Percentiles rank a stretch among this genome's conserved stretches.
phyloP scores from a whole-genome alignment of 2,329 filamentous ascomycete species.

The Aspergillus texensis region DNA sequence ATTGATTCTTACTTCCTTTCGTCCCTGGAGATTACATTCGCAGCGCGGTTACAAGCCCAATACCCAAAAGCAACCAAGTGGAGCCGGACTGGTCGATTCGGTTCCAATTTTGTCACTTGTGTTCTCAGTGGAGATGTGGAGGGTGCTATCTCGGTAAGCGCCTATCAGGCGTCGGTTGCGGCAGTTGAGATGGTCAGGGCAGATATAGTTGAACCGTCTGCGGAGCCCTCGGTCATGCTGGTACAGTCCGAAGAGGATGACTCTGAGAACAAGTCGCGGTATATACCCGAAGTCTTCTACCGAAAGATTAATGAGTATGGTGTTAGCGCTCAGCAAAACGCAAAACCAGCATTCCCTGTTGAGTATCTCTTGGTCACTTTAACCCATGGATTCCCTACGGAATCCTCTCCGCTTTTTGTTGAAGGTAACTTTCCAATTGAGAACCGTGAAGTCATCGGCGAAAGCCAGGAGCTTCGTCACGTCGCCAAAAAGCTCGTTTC shows the following conservation, averaged over 20 bases:
- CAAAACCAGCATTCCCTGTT: constrained; percentile 92
- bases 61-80: constrained; percentile 92
- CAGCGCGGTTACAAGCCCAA: constrained; percentile 82
- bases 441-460: constrained; percentile 83
- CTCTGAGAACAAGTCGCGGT: constrained; percentile 70
- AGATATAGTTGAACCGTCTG: constrained; percentile 92
- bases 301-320: constrained; percentile 94
- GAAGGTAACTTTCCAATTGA: constrained; percentile 79
- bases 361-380: constrained; percentile 95
- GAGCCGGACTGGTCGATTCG: constrained; percentile 92
- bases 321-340: constrained; percentile 93
- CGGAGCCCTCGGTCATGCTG: constrained; percentile 90
- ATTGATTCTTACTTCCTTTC: constrained; percentile 93
- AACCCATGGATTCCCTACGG: constrained; percentile 91
- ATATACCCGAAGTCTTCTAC: constrained; percentile 98
- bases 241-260: constrained; percentile 86
- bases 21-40: constrained; percentile 88
- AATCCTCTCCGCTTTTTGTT: constrained; percentile 75
- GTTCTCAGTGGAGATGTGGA: constrained; percentile 90
- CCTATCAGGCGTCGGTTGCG: constrained; percentile 93
- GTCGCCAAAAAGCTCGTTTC: constrained; percentile 71
- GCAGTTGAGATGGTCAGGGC: constrained; percentile 96
- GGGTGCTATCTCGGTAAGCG: constrained; percentile 83
- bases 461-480: constrained; percentile 76
- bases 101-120: constrained; percentile 96